Evolutionary conservation across 2,329 filamentous ascomycete genomes (phyloP).

Genomic region (Neofusicoccum cordaticola): DNA sequence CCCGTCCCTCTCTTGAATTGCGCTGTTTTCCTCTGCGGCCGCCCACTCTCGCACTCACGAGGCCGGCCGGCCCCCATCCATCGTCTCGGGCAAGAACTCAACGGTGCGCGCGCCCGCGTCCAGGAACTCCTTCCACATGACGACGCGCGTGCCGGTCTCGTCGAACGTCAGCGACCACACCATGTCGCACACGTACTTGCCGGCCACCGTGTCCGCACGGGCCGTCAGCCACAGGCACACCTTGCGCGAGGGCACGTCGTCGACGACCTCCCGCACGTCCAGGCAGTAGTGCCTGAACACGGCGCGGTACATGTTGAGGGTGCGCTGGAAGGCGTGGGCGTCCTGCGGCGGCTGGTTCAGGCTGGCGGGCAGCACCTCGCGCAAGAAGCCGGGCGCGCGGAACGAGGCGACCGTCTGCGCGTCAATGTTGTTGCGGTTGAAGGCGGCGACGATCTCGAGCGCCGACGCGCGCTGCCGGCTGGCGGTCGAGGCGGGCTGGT

Average conservation of each 20-base stretch:
- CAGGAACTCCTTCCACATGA: slow-evolving; percentile 5
- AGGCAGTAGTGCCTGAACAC: slow-evolving; percentile 3
- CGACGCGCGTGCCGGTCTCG: neutral
- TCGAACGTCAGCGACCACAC: slow-evolving; percentile 8
- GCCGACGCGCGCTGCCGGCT: neutral
- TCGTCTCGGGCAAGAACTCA: neutral
- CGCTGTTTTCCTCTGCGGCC: neutral
- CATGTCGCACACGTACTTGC: slow-evolving; percentile 3
- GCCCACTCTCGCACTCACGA: neutral
- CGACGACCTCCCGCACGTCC: neutral
- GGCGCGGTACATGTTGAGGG: slow-evolving; percentile 8
- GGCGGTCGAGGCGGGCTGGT: neutral
- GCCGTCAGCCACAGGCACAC: slow-evolving; percentile 11
- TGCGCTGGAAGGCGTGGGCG: neutral
- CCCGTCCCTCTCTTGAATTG: no score
- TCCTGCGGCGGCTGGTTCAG: slow-evolving; percentile 1
- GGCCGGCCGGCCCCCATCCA: neutral
- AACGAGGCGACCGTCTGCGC: neutral
- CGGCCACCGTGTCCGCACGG: neutral
- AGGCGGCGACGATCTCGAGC: slow-evolving; percentile 6
- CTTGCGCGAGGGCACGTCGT: slow-evolving; percentile 1
- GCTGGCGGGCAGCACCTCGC: neutral
- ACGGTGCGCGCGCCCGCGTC: neutral
- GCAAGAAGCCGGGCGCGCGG: neutral
- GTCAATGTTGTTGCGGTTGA: slow-evolving; percentile 16